Conservation (phyloP, 305 asterid genomes). For the Plantago lanceolata region DNA sequence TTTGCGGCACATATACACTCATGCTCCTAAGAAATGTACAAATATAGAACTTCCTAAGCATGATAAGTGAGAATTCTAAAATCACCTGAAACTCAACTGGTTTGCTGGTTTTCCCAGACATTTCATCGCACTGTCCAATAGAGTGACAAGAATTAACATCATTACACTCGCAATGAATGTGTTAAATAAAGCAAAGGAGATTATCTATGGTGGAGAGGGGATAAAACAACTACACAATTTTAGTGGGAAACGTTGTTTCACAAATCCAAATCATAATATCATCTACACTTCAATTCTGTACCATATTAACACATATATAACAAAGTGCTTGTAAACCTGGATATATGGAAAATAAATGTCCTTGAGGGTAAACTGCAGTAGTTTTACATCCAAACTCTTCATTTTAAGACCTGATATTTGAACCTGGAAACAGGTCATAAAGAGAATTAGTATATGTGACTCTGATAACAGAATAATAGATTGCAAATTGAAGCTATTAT, state of each 20-base stretch:
- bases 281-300: not conserved
- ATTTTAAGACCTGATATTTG: slow-evolving; percentile 47
- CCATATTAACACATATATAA: not conserved
- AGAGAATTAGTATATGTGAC: no score
- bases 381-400: slow-evolving; percentile 24
- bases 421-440: slow-evolving; percentile 41
- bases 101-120: slow-evolving; percentile 49
- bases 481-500: not conserved
- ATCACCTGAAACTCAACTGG: slow-evolving; percentile 66
- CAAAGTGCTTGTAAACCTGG: slow-evolving; percentile 44
- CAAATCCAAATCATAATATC: not conserved
- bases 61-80: slow-evolving; percentile 14
- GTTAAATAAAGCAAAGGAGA: not conserved
- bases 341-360: slow-evolving; percentile 85
- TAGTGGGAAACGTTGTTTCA: not conserved
- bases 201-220: not conserved
- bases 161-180: not conserved
- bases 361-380: slow-evolving; percentile 44
- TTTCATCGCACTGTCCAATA: slow-evolving; percentile 59
- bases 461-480: not conserved
- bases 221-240: no score
- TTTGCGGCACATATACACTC: not conserved
- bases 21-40: no score
- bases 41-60: no score
- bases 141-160: slow-evolving; percentile 6